Conservation (phyloP, 768 basidiomycete species). For the Tremella yokohamensis region DNA sequence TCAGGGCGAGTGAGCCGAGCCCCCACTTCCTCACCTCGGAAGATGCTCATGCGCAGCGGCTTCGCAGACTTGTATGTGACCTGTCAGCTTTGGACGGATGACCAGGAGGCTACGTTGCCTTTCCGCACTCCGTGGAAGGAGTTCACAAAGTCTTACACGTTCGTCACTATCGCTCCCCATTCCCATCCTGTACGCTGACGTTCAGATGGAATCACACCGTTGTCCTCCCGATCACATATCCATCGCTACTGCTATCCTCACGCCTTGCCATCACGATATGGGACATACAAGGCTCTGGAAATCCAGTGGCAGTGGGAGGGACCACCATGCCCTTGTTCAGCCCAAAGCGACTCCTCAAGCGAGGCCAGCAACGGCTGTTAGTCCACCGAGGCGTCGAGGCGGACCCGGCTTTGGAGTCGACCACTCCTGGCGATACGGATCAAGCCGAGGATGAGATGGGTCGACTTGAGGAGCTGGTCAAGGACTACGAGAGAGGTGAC, state of each 20-base stretch:
- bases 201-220: conserved; percentile 93
- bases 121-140: conserved; percentile 89
- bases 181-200: conserved; percentile 2
- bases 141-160: conserved; percentile 80
- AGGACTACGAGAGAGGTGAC: conserved; percentile 94
- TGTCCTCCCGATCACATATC: conserved; percentile 83
- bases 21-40: conserved; percentile 18
- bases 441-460: conserved; percentile 80
- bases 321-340: conserved; percentile 86
- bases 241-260: conserved; percentile 81
- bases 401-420: conserved; percentile 73
- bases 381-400: conserved; percentile 81
- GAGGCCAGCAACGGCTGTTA: conserved; percentile 83
- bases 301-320: conserved; percentile 80
- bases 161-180: conserved; percentile 41
- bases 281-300: conserved; percentile 83
- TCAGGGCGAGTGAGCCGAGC: conserved; percentile 57
- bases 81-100: conserved; percentile 85
- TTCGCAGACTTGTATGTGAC: conserved; percentile 91
- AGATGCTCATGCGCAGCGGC: conserved; percentile 56
- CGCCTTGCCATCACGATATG: conserved; percentile 93
- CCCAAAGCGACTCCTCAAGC: conserved; percentile 87
- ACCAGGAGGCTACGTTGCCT: conserved; percentile 85
- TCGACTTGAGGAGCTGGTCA: conserved; percentile 79
- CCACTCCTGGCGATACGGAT: conserved; percentile 84